Base-by-base conservation (phyloP, 768 basidiomycete genomes). In the Mycena alexandri region DNA sequence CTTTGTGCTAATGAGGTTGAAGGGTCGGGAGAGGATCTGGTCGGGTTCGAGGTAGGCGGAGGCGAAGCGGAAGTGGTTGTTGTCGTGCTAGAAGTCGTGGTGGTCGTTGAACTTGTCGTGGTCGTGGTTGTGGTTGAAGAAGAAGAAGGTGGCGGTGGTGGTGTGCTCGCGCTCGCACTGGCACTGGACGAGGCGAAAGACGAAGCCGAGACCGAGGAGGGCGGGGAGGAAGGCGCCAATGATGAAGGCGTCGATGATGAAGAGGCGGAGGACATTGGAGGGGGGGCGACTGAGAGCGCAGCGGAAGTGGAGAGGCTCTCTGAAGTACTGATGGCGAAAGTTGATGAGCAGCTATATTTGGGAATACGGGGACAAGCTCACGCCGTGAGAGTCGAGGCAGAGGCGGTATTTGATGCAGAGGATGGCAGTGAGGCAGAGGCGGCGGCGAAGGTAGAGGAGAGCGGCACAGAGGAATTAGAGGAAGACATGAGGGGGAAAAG, bases 91-190 rank as follows among this genome's bases (percentile, higher is more conserved):
- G 58, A 69, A 71, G 60, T 74, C 38, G 47, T 76, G 19, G 59
- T 51, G 13, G 60, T 24, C 58, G 73, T 43, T 54, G 67, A 33
- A 62, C 72, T 63, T 16, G 79, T 51, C 17, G 44, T 57, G 16
- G 54, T 46, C 25, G 69, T 71, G 1, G 74, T 66, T 14, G 70
- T 22, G 25, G 75, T 60, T n/a, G 70, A 46, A 24, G 71, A 60
- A 16, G 73, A 65, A 21, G 76, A 65, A 3, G 59, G 13, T 29
- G 60, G 38, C 13, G 43, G 53, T 46, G 52, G 34, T 36, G 52
- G 43, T 44, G 74, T 68, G 42, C 72, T 66, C 17, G 46, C 3
- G 42, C 72, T 66, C 17, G 46, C 3, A 36, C 16, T 48, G 7
- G 46, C 7, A 36, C 16, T 48, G 3, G 60, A 44, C 13, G 42